These are phyloP conservation scores for Paraphaeosphaeria sporulosa DNA, from an alignment of 2,329 filamentous ascomycete species.

Conservation along the genomic window DNA sequence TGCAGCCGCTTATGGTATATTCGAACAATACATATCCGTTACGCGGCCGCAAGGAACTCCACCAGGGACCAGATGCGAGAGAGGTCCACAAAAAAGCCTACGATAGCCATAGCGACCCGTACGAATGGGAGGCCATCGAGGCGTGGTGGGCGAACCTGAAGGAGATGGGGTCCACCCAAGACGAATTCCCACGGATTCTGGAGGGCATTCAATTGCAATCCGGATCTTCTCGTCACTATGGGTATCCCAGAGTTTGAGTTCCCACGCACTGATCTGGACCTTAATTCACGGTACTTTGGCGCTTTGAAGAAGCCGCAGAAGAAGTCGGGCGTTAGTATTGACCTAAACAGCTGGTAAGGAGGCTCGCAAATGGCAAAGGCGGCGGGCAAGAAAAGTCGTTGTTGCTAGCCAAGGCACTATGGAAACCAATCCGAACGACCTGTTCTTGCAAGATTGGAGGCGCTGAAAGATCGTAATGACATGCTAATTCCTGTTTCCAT, in stretches of 20 bases:
- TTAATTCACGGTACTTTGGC: slow-evolving; percentile 55
- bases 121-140: slow-evolving; percentile 27
- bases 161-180: slow-evolving; percentile 20
- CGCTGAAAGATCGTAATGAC: slow-evolving; percentile 53
- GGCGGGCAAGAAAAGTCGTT: slow-evolving; percentile 51
- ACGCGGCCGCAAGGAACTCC: slow-evolving; percentile 22
- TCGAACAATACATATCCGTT: slow-evolving; percentile 30
- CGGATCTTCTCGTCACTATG: slow-evolving; percentile 43
- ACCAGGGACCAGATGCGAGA: slow-evolving; percentile 20
- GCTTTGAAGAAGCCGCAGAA: slow-evolving; percentile 28
- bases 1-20: slow-evolving; percentile 26
- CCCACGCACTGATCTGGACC: slow-evolving; percentile 45
- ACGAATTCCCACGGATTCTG: slow-evolving; percentile 20
- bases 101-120: slow-evolving; percentile 9
- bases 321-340: not conserved
- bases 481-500: slow-evolving; percentile 48
- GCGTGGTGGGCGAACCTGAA: slow-evolving; percentile 24
- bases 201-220: slow-evolving; percentile 31
- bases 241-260: slow-evolving; percentile 49
- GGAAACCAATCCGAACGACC: slow-evolving; percentile 48
- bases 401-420: slow-evolving; percentile 60
- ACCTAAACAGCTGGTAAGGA: slow-evolving; percentile 57
- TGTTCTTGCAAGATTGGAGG: slow-evolving; percentile 58
- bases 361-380: slow-evolving; percentile 52
- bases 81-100: slow-evolving; percentile 23